Conservation (phyloP, 805 yeast genomes). For the Lachancea dasiensis region DNA sequence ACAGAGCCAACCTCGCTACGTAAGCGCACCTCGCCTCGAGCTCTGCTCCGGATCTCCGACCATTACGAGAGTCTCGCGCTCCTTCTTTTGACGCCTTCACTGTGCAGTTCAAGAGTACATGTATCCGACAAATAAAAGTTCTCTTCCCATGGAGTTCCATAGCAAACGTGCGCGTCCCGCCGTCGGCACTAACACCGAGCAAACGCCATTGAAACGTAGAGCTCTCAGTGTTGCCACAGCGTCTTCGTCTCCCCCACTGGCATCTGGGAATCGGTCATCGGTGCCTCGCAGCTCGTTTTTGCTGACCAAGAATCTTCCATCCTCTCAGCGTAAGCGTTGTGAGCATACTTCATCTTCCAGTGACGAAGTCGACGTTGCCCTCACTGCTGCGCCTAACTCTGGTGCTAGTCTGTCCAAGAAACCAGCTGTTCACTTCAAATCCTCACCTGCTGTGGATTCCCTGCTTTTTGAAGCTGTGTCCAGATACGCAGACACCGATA, state of each 20-base stretch:
- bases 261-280: conserved; percentile 1
- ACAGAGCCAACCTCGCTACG: too few relatives aligned
- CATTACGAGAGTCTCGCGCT: too few relatives aligned
- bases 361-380: conserved; percentile 1
- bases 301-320: conserved; percentile 1
- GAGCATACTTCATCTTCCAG: conserved; percentile 2
- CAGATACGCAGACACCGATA: conserved; percentile 8
- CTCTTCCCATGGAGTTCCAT: conserved; percentile 18
- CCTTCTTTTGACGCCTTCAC: conserved; percentile 27
- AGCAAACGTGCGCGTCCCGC: conserved; percentile 20
- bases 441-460: conserved; percentile 4
- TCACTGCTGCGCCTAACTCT: background rate
- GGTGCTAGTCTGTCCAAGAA: conserved; percentile 2
- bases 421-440: conserved; percentile 9
- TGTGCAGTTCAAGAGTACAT: conserved; percentile 23
- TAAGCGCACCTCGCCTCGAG: too few relatives aligned
- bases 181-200: conserved; percentile 2
- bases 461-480: conserved; percentile 9
- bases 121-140: background rate
- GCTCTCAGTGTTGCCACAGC: background rate
- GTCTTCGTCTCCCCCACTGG: background rate
- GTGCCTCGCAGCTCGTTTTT: conserved; percentile 8
- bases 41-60: too few relatives aligned
- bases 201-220: conserved; percentile 5
- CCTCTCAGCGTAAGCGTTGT: too few relatives aligned